Percentiles rank a stretch among this genome's conserved stretches.
phyloP scores from a whole-genome alignment of 768 basidiomycete genomes.

The Leucosporidium creatinivorum region DNA sequence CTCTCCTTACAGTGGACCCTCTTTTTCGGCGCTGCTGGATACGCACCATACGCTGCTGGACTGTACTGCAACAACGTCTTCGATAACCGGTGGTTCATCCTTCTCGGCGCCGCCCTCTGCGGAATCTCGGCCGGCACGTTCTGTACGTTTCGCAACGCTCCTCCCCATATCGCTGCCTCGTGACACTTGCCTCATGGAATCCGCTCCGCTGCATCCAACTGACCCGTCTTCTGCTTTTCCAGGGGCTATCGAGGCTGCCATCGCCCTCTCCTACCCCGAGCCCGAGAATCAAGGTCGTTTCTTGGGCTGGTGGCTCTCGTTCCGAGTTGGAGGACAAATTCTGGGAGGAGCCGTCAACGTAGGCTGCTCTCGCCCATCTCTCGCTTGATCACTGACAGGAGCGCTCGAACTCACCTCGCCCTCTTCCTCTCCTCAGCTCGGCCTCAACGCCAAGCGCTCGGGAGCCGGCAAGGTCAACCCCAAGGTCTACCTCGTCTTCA shows the following conservation, averaged over 20 bases:
- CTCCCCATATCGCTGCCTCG: too few species aligned
- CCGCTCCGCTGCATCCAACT: neutral
- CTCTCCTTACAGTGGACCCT: conserved; percentile 6
- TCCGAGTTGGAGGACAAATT: conserved; percentile 16
- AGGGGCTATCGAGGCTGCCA: conserved; percentile 17
- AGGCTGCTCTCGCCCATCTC: too few species aligned
- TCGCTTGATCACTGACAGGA: too few species aligned
- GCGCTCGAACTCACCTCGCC: too few species aligned
- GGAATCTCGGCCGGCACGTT: conserved; percentile 29
- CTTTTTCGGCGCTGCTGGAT: conserved; percentile 8
- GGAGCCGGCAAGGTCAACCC: conserved; percentile 12
- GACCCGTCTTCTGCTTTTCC: too few species aligned
- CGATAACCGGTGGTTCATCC: conserved; percentile 19
- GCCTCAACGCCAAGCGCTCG: conserved; percentile 8
- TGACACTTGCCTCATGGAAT: too few species aligned
- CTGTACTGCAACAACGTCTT: conserved; percentile 14
- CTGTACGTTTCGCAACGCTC: conserved; percentile 8
- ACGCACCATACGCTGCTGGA: conserved; percentile 1
- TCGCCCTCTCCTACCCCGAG: conserved; percentile 32
- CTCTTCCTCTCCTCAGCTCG: neutral
- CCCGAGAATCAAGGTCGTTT: conserved; percentile 22
- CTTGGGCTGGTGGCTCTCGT: conserved; percentile 27
- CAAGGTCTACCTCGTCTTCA: conserved; percentile 20
- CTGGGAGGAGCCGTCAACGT: conserved; percentile 29
- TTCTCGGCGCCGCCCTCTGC: conserved; percentile 28